Evolutionary conservation across 371 early-diverging fungal species (phyloP), one percentile per base, ranked within the genome.

Genomic region (Ecytonucleospora hepatopenaei): DNA sequence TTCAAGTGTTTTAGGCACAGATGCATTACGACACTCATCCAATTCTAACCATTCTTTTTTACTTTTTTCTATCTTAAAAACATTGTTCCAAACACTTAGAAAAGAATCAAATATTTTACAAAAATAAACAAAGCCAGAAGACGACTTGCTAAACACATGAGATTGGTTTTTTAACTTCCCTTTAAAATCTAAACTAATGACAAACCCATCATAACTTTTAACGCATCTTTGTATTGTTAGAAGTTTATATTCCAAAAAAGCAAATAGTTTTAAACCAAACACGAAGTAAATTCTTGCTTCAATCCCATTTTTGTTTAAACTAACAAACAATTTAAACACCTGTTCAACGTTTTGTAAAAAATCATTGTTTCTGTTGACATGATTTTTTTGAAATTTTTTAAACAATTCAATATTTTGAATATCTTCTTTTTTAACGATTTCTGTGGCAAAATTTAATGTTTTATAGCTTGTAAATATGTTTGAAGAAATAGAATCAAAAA

Each of bases 211-310:
- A 26, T 53, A 56, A 15, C 23, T 72, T 0, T 40, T 26, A 26
- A 48, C 46, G 32, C 67, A 31, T 40, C 67, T 40, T 2, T 54
- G 51, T 24, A 72, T 33, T 28, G 0, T 58, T 8, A 57, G 53
- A 26, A 72, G 32, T 16, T 0, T 48, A 27, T 57, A 60, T 40
- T 72, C 72, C 1, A 72, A 16, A 65, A 72, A 72, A 21, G 67
- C 48, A 16, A 24, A 47, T 27, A 40, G 47, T 1, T 62, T 54
- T 17, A 48, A 26, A 0, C 32, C 27, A 33, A 72, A 21, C 17
- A 49, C 54, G 49, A 72, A 62, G 55, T 62, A 72, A 54, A 72
- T 64, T 59, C 72, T 62, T 27, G 32, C 34, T 19, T 24, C 34
- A 3, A 72, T 72, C 15, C 51, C 51, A 56, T 54, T 62, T n/a